phyloP scores from a whole-genome alignment of 2,329 filamentous ascomycete genomes.

The Cladosporium austrohemisphaericum region DNA sequence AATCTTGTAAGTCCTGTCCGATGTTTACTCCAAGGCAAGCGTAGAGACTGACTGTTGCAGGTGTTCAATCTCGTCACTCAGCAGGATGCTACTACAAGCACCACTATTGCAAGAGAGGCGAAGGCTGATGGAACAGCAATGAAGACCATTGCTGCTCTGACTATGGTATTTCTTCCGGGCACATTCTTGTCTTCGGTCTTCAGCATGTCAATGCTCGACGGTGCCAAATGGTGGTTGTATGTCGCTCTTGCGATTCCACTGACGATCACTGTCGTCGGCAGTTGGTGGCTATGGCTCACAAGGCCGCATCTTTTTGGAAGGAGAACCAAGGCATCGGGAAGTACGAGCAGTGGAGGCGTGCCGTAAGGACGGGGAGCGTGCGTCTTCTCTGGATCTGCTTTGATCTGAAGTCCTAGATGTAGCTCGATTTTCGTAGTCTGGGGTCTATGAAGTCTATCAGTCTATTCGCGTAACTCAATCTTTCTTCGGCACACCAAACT shows the following conservation, averaged over 20 bases:
- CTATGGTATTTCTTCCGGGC: constrained; percentile 17
- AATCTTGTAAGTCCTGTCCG: background rate
- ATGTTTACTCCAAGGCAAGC: background rate
- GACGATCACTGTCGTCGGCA: background rate
- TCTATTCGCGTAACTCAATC: too few relatives aligned
- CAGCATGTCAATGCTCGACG: constrained; percentile 16
- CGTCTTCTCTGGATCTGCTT: too few relatives aligned
- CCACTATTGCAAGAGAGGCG: background rate
- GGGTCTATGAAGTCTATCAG: too few relatives aligned
- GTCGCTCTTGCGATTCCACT: background rate
- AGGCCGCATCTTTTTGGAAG: too few relatives aligned
- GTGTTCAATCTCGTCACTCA: constrained; percentile 8
- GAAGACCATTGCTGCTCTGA: constrained; percentile 18
- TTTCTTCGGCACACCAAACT: constrained; percentile 18
- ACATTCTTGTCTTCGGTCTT: constrained; percentile 18
- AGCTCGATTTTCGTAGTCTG: too few relatives aligned
- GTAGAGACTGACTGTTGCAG: too few relatives aligned
- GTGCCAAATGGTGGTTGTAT: constrained; percentile 5
- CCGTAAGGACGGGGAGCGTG: too few relatives aligned
- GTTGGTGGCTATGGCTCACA: background rate
- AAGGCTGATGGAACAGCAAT: constrained; percentile 15
- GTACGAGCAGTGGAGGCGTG: too few relatives aligned
- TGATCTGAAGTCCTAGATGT: too few relatives aligned
- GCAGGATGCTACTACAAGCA: constrained; percentile 5
- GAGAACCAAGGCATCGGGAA: too few relatives aligned